Evolutionary conservation across 2,329 filamentous ascomycete genomes (phyloP), one percentile per base, ranked within the genome.

Genomic region (Colletotrichum coccodes): DNA sequence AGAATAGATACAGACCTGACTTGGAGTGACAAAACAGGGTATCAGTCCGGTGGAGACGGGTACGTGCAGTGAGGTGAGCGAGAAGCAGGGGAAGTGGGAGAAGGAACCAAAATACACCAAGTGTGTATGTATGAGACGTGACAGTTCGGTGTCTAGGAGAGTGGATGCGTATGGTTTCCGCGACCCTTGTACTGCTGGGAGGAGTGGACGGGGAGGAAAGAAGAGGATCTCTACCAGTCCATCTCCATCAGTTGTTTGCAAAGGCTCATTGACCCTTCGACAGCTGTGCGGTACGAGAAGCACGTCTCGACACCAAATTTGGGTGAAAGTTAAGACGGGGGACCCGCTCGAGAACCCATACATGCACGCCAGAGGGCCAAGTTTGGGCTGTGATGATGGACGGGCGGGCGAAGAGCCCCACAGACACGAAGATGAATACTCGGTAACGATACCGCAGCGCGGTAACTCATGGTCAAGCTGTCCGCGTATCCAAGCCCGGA

Each of bases 51-150:
- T 66, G 66, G 66, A 40, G 66, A 52, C 54, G 21, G 16, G 40
- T n/a, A 52, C 44, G 61, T 69, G 56, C 56, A 47, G 40, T 47
- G 30, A 2, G 30, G 54, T 50, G 56, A n/a, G 46, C 26, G 54
- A 53, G 54, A 59, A 18, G n/a, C 44, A 52, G 23, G 38, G 42
- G 34, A 34, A 16, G 44, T 40, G 23, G 26, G 26, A 34, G 26
- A 30, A 21, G 32, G 34, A 61, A 61, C 46, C 6, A 53, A 61
- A 61, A 34, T 61, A 52, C 58, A 52, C 46, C 44, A 30, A 61
- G 58, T 34, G 58, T 66, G 62, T 40, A 56, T 50, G 66, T 69
- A 66, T 69, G 66, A 69, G 66, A 69, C 42, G 40, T 47, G 61
- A 60, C 65, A 36, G 52, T 68, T 53, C 64, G 49, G 66, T 44